phyloP scores from a whole-genome alignment of 176 grass and related monocot species.

The Phoenix roebelenii region DNA sequence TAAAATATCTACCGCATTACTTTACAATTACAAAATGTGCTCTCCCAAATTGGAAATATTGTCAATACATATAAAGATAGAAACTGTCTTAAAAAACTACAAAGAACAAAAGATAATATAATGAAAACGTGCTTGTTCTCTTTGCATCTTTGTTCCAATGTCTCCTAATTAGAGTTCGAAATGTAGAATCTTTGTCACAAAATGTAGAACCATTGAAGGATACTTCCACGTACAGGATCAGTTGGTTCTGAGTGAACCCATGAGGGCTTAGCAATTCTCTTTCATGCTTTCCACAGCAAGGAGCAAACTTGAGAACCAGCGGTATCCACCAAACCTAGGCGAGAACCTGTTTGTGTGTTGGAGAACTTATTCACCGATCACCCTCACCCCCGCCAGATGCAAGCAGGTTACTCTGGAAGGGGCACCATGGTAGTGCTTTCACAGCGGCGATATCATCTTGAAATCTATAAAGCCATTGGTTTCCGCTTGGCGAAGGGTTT shows the following conservation, averaged over 20 bases:
- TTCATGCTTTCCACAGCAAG: conserved; percentile 56
- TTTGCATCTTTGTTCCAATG: too few species aligned
- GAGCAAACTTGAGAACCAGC: conserved; percentile 49
- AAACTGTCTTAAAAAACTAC: too few species aligned
- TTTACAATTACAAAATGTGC: too few species aligned
- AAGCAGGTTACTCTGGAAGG: conserved; percentile 57
- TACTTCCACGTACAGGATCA: conserved; percentile 40
- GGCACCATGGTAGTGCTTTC: conserved; percentile 69
- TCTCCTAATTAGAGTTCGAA: too few species aligned
- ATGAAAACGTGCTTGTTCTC: too few species aligned
- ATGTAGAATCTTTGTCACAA: too few species aligned
- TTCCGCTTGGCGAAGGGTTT: neutral
- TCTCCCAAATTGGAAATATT: too few species aligned
- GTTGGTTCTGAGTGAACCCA: conserved; percentile 30
- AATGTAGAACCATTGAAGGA: conserved; percentile 41
- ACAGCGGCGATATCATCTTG: conserved; percentile 34
- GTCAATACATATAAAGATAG: too few species aligned
- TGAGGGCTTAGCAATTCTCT: conserved; percentile 43
- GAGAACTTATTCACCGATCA: conserved; percentile 48
- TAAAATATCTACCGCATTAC: too few species aligned
- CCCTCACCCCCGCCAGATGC: conserved; percentile 43
- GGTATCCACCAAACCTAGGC: conserved; percentile 43
- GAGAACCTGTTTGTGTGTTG: conserved; percentile 41
- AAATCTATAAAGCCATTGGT: conserved; percentile 38
- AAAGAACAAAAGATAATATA: too few species aligned